Base-by-base conservation (phyloP, 805 yeast genomes). In the Lipomyces orientalis region DNA sequence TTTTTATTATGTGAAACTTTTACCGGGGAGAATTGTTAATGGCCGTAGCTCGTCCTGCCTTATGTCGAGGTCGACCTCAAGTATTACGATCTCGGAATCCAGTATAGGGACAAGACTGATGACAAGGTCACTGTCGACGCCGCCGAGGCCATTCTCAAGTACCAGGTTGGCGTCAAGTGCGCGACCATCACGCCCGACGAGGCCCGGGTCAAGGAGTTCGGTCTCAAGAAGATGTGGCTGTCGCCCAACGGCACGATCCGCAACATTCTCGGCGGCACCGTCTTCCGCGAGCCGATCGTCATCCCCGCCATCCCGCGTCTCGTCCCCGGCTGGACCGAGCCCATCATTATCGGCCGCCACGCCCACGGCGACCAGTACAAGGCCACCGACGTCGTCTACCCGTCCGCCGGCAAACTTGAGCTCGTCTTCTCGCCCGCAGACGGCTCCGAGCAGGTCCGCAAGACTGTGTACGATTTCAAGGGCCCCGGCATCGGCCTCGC, bases 121-220 rank as follows among this genome's bases (percentile, higher is more conserved):
- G 98, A 94, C 79, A 79, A 90, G 81, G 94, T 94, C 73, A 94
- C 98, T 22, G 77, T 85, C 46, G 97, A 94, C 64, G 90, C 97
- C 10, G 98, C 98, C 31, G 82, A 88, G 61, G 98, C 98, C 62
- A 93, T 92, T 74, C 82, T 88, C 79, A 86, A 93, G 80, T 89
- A 91, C 79, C 90, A 91, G 64, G 98, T 94, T 66, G 98, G 97
- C 37, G 91, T 94, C 74, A 94, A 94, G 82, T 94, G 98, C 83
- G 98, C 98, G 66, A 94, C 98, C 62, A 94, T 94, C 79, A 94
- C 98, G n/a, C 98, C 98, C 7, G 97, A 91, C 78, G 98, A 94
- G 82, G 95, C 91, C 59, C 88, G 98, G 76, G 98, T 94, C 62
- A 83, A 90, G 79, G 98, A 94, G 80, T 94, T 92, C 80, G 82